Evolutionary conservation across 1,139 yeast species (phyloP).

Genomic region (Candida tetrigidarum): DNA sequence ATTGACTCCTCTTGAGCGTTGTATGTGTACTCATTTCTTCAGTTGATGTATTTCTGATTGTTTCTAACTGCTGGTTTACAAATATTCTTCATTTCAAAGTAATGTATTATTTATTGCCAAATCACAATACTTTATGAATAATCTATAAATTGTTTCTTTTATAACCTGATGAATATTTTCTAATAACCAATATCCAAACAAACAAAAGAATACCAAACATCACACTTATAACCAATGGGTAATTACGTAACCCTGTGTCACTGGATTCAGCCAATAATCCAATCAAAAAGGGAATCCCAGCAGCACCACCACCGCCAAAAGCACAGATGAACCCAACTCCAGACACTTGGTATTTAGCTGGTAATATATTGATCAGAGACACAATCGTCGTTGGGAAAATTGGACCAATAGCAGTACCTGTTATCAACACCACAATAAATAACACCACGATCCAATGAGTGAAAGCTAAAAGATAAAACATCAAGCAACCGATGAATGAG

Average conservation of each 20-base stretch:
- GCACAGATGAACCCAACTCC: conserved; percentile 82
- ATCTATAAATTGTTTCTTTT: conserved; percentile 19
- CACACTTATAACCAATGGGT: conserved; percentile 36
- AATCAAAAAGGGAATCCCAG: conserved; percentile 64
- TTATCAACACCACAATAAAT: conserved; percentile 47
- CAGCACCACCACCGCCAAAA: conserved; percentile 77
- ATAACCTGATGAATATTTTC: conserved; percentile 22
- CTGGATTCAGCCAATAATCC: conserved; percentile 53
- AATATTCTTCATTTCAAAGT: no score
- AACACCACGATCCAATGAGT: conserved; percentile 21
- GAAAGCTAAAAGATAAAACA: conserved; percentile 34
- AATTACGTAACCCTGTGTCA: conserved; percentile 33
- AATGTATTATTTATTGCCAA: no score
- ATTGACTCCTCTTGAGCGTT: no score
- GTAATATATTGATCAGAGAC: conserved; percentile 64
- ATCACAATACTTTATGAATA: no score
- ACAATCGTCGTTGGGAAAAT: conserved; percentile 78
- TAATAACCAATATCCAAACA: conserved; percentile 33
- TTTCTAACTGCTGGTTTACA: no score
- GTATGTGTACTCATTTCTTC: no score
- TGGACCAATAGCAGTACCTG: conserved; percentile 80
- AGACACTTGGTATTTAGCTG: conserved; percentile 61
- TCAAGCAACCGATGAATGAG: conserved; percentile 33
- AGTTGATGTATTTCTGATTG: no score
- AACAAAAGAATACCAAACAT: conserved; percentile 29